These are phyloP conservation scores for Umbilicus rupestris DNA, from an alignment of 164 flowering plant genomes.

Conservation along the genomic window DNA sequence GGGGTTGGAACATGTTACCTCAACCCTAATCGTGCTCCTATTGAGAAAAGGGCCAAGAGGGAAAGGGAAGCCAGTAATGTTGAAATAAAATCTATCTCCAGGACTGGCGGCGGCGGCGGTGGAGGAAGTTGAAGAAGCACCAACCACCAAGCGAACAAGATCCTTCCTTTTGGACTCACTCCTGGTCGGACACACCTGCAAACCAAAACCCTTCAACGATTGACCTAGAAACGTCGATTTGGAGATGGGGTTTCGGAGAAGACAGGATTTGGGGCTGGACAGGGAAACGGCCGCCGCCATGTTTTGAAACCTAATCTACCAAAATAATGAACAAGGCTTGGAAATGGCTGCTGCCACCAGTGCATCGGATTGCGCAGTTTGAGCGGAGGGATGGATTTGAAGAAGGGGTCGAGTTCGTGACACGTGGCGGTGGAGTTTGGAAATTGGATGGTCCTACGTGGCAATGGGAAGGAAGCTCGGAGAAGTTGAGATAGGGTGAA, in stretches of 20 bases:
- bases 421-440: background rate
- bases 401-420: conserved; percentile 5
- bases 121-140: conserved; percentile 37
- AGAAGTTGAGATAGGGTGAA: too few relatives aligned
- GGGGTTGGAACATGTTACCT: conserved; percentile 33
- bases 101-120: conserved; percentile 14
- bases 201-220: conserved; percentile 29
- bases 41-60: conserved; percentile 97
- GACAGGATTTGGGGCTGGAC: conserved; percentile 37
- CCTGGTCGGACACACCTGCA: conserved; percentile 25
- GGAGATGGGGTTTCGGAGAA: conserved; percentile 13
- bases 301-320: conserved; percentile 9
- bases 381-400: conserved; percentile 1
- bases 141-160: conserved; percentile 33
- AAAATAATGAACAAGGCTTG: background rate
- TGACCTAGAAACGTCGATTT: conserved; percentile 29
- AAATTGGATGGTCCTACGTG: too few relatives aligned
- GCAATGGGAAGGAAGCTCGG: background rate
- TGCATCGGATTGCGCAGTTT: background rate
- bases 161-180: conserved; percentile 22
- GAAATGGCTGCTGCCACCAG: background rate
- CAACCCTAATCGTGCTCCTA: conserved; percentile 73
- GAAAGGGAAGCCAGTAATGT: conserved; percentile 92
- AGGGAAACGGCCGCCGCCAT: conserved; percentile 47
- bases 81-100: conserved; percentile 65